Conservation (phyloP, 306 rosid genomes). For the Vigna unguiculata region DNA sequence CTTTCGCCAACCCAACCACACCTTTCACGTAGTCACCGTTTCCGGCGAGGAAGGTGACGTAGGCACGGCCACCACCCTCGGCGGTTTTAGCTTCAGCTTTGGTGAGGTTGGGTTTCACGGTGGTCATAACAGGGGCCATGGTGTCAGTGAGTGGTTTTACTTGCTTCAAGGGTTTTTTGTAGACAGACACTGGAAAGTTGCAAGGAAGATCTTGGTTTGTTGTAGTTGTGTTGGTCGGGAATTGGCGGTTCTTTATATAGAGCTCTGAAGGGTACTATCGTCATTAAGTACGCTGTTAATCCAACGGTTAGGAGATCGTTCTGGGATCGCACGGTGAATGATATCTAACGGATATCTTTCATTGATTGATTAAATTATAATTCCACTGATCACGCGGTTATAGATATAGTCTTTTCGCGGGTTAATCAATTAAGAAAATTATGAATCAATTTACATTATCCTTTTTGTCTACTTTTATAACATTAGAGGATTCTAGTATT, state of each 20-base stretch:
- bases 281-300: neutral
- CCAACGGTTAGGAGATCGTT: slow-evolving; percentile 23
- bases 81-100: slow-evolving; percentile 3
- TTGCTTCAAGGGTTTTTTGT: neutral
- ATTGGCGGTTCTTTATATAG: slow-evolving; percentile 53
- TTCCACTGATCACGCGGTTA: neutral
- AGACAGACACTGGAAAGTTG: neutral
- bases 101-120: slow-evolving; percentile 1
- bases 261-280: slow-evolving; percentile 39
- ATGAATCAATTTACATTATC: neutral
- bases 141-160: neutral
- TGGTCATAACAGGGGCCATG: slow-evolving; percentile 66
- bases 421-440: neutral
- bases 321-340: neutral
- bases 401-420: neutral
- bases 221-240: slow-evolving; percentile 13
- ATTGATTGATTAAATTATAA: neutral
- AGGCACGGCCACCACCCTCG: slow-evolving; percentile 52
- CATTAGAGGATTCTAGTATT: neutral
- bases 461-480: neutral
- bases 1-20: slow-evolving; percentile 88
- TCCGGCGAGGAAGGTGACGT: slow-evolving; percentile 84
- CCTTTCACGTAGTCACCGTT: slow-evolving; percentile 81
- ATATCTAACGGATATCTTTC: neutral
- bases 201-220: slow-evolving; percentile 18